These are phyloP conservation scores for Talaromyces thailandensis DNA, from an alignment of 495 filamentous ascomycete genomes.

Conservation along the genomic window DNA sequence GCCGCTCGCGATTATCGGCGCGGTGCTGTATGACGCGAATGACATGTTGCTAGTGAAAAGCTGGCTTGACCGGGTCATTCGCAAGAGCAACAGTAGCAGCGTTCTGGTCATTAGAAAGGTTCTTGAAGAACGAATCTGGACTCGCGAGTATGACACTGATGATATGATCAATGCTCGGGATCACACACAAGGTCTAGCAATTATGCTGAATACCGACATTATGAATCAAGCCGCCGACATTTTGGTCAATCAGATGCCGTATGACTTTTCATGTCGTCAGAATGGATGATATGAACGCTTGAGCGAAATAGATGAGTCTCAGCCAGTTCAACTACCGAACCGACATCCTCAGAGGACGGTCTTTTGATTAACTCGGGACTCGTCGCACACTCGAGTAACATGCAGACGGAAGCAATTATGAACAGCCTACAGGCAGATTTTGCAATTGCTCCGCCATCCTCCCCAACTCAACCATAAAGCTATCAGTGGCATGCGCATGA, in stretches of 20 bases:
- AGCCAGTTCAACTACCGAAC: too few species aligned
- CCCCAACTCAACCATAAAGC: background rate
- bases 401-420: background rate
- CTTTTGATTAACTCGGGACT: background rate
- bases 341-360: background rate
- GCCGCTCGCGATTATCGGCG: conserved; percentile 3
- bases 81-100: background rate
- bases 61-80: conserved; percentile 1
- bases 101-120: background rate
- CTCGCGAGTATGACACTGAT: background rate
- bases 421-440: background rate
- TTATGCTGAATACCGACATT: background rate
- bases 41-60: background rate
- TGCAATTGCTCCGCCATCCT: background rate
- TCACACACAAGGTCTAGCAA: background rate
- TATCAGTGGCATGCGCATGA: background rate
- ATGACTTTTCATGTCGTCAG: background rate
- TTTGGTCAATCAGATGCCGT: background rate
- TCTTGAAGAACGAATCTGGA: background rate
- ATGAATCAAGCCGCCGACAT: background rate
- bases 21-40: background rate
- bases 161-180: background rate
- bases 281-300: background rate
- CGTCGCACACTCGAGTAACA: background rate
- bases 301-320: too few species aligned